Evolutionary conservation across 306 rosid genomes (phyloP).

Genomic region (Alnus glutinosa): DNA sequence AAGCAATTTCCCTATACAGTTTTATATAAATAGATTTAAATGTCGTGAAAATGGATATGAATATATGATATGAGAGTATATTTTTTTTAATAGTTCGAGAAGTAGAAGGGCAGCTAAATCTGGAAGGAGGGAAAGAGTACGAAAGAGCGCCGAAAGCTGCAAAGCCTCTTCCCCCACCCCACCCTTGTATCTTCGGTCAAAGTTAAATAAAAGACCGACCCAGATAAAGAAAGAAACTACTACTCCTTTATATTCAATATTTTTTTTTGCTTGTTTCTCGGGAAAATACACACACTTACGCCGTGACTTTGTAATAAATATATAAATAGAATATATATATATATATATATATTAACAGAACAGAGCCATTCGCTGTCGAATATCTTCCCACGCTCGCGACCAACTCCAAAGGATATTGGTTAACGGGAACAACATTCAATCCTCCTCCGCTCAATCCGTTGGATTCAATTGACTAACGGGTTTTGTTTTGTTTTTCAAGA

Average conservation of each 20-base stretch:
- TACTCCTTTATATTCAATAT: not conserved
- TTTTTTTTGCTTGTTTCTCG: too few relatives aligned
- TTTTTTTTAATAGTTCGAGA: not conserved
- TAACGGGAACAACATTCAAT: too few relatives aligned
- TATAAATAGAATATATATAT: too few relatives aligned
- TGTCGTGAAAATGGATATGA: not conserved
- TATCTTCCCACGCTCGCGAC: too few relatives aligned
- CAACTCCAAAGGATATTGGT: too few relatives aligned
- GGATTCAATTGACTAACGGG: too few relatives aligned
- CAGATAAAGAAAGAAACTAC: slow-evolving; percentile 18
- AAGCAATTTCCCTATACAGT: slow-evolving; percentile 29
- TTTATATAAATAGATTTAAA: not conserved
- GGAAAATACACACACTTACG: too few relatives aligned
- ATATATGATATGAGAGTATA: not conserved
- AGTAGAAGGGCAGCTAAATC: slow-evolving; percentile 27
- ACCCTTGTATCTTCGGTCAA: slow-evolving; percentile 43
- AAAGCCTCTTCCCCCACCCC: slow-evolving; percentile 25
- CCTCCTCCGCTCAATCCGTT: too few relatives aligned
- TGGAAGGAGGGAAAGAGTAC: slow-evolving; percentile 28
- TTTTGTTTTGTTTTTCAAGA: too few relatives aligned
- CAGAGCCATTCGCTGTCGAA: too few relatives aligned
- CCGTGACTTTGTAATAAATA: too few relatives aligned
- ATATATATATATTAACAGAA: too few relatives aligned
- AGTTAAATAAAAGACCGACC: slow-evolving; percentile 39
- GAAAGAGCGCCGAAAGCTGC: slow-evolving; percentile 84